Evolutionary conservation across 1,284 basidiomycete species (phyloP), one percentile per base, ranked within the genome.

Genomic region (Irpex sp.): DNA sequence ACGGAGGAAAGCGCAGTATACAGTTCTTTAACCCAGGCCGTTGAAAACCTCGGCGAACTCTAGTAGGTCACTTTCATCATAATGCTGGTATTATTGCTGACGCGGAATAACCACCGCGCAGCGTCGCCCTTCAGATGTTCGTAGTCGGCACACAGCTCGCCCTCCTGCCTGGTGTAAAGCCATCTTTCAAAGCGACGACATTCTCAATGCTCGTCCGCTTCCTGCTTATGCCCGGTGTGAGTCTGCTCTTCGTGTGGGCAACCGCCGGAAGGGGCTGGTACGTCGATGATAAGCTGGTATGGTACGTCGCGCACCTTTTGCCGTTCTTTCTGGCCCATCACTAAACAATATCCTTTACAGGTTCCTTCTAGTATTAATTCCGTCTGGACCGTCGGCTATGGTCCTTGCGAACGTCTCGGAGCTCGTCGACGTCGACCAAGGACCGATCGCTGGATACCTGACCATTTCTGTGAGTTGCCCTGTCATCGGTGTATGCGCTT

Each of bases 301-400:
- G 74, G 74, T 75, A 57, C 49, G 71, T 68, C 7, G 11, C 39
- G 31, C 31, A 33, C 31, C 31, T 33, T 33, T 33, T 33, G 31
- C 31, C 31, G 31, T 33, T 33, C 31, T 33, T 33, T 33, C 31
- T 33, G 31, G 31, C 31, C 31, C 31, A 33, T 33, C 31, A 33
- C 31, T 33, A 33, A 33, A 33, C 58, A 35, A 60, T 31, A 56
- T 4, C 11, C 17, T 59, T n/a, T 17, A 19, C 55, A 74, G 73
- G 74, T 74, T 75, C 66, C 60, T 75, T 19, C 68, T 75, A 37
- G 64, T 74, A 15, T 63, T 75, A 7, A 70, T 75, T 35, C 74
- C 74, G 5, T 63, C 70, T 1, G 73, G 72, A 0, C 74, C 73
- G 9, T 72, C 72, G 8, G 74, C 74, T 7, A 73, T 75, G 74